These are phyloP conservation scores for Paspalum vaginatum DNA, from an alignment of 176 grass and related monocot species.

Conservation along the genomic window DNA sequence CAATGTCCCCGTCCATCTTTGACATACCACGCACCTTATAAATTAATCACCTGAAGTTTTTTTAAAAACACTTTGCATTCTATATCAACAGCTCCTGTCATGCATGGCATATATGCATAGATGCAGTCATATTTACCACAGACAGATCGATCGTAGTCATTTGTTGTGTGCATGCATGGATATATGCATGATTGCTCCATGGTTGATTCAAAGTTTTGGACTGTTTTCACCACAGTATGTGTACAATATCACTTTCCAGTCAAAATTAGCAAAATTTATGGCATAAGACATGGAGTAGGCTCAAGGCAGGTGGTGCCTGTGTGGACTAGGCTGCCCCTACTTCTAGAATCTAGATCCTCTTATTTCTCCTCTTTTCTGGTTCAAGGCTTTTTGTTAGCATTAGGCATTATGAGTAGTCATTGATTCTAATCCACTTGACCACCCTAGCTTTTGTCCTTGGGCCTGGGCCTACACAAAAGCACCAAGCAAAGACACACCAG, in stretches of 20 bases:
- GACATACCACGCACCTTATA: constrained; percentile 10
- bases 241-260: constrained; percentile 10
- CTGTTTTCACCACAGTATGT: background rate
- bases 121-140: constrained; percentile 25
- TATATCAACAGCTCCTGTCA: background rate
- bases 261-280: constrained; percentile 20
- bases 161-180: background rate
- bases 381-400: constrained; percentile 58
- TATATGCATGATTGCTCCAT: constrained; percentile 1
- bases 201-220: constrained; percentile 13
- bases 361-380: constrained; percentile 31
- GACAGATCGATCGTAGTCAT: background rate
- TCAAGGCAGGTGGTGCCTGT: constrained; percentile 1
- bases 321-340: constrained; percentile 20
- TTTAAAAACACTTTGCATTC: background rate
- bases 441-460: constrained; percentile 39
- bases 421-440: constrained; percentile 59
- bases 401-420: constrained; percentile 32
- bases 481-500: constrained; percentile 44
- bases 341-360: constrained; percentile 35
- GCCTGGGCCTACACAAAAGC: constrained; percentile 51
- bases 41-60: background rate
- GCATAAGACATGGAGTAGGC: constrained; percentile 38
- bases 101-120: constrained; percentile 17
- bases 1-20: constrained; percentile 41